Evolutionary conservation across 345 rosid genomes (phyloP).

Genomic region (Pseudoturritis turrita): DNA sequence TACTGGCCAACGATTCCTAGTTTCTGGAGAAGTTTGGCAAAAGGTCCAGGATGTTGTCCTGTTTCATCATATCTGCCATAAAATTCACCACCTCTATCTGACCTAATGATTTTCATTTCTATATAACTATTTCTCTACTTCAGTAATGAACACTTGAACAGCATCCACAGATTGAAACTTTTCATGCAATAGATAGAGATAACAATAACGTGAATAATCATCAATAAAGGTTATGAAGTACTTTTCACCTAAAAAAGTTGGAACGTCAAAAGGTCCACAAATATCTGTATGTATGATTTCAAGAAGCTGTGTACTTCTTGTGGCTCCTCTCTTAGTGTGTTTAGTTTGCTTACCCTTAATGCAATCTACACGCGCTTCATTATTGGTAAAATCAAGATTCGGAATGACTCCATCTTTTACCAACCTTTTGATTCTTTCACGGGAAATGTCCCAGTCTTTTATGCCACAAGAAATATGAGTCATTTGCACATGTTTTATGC

Average conservation of each 20-base stretch:
- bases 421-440: neutral
- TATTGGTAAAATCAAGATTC: neutral
- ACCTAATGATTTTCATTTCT: slow-evolving; percentile 13
- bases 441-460: no score
- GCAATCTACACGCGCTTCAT: neutral
- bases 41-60: neutral
- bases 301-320: slow-evolving; percentile 1
- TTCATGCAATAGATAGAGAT: neutral
- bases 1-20: neutral
- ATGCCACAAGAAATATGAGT: neutral
- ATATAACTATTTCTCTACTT: neutral
- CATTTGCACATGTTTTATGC: neutral
- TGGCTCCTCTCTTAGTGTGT: neutral
- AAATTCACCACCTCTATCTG: neutral
- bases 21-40: neutral
- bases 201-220: no score
- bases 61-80: neutral
- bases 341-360: slow-evolving; percentile 8
- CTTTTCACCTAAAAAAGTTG: no score
- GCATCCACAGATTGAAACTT: neutral
- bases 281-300: neutral
- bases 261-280: slow-evolving; percentile 6
- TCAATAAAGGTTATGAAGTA: no score
- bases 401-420: neutral
- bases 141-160: neutral